These are phyloP conservation scores for Kalanchoe fedtschenkoi DNA, from an alignment of 164 flowering plant species.

Conservation along the genomic window DNA sequence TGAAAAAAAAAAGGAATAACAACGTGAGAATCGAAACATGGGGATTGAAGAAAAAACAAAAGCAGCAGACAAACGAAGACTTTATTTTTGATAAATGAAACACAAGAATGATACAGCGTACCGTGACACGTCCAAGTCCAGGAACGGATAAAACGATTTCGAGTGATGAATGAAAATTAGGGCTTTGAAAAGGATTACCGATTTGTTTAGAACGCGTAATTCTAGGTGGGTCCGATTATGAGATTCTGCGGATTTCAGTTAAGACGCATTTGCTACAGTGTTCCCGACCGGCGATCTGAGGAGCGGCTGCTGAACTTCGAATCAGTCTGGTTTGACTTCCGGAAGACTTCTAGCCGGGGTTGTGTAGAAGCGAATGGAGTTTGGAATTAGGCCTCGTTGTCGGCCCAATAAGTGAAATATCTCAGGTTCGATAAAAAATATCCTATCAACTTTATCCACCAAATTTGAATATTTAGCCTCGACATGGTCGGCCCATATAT, in stretches of 20 bases:
- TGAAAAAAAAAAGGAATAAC: no score
- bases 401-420: background rate
- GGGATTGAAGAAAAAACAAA: background rate
- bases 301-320: background rate
- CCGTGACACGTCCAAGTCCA: background rate
- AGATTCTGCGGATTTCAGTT: background rate
- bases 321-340: background rate
- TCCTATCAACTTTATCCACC: no score
- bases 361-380: background rate
- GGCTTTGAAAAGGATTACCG: background rate
- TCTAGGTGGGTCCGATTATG: background rate
- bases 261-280: background rate
- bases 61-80: background rate
- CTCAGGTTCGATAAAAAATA: no score
- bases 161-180: background rate
- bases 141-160: constrained; percentile 2
- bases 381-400: background rate
- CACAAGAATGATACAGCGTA: background rate
- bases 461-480: no score
- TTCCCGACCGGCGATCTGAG: background rate
- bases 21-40: background rate
- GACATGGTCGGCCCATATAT: no score
- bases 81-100: background rate
- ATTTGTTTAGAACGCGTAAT: background rate
- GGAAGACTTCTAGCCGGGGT: background rate